phyloP scores from a whole-genome alignment of 2,329 filamentous ascomycete species.

The Orbilia javanica region DNA sequence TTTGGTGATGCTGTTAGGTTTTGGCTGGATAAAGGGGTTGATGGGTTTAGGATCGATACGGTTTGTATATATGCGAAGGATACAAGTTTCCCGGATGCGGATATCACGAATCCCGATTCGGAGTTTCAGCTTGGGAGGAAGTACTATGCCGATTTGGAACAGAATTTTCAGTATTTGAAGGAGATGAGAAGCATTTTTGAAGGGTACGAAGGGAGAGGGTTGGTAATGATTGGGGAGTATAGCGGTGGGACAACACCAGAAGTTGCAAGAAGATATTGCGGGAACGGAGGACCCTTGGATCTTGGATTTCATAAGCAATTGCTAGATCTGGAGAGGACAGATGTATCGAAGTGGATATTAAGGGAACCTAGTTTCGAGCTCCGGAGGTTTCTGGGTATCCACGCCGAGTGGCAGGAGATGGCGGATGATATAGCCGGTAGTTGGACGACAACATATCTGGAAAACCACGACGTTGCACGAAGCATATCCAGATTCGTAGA shows the following conservation, averaged over 20 bases:
- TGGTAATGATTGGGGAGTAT: slow-evolving; percentile 26
- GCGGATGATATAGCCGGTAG: slow-evolving; percentile 73
- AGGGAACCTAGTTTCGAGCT: slow-evolving; percentile 66
- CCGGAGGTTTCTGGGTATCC: slow-evolving; percentile 68
- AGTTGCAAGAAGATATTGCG: slow-evolving; percentile 2
- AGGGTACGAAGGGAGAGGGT: not conserved
- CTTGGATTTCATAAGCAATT: slow-evolving; percentile 16
- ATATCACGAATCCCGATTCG: slow-evolving; percentile 67
- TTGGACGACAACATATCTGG: slow-evolving; percentile 76
- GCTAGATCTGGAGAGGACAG: slow-evolving; percentile 13
- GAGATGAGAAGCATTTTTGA: slow-evolving; percentile 25
- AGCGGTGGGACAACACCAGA: slow-evolving; percentile 1
- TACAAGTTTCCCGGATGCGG: slow-evolving; percentile 72
- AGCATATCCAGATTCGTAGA: slow-evolving; percentile 70
- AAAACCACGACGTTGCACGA: slow-evolving; percentile 76
- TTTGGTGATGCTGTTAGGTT: slow-evolving; percentile 79
- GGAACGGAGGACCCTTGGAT: not conserved
- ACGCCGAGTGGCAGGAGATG: slow-evolving; percentile 72
- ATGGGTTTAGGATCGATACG: slow-evolving; percentile 80
- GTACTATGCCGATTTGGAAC: slow-evolving; percentile 38
- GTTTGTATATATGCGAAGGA: slow-evolving; percentile 80
- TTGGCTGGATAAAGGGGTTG: slow-evolving; percentile 80
- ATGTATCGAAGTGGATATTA: slow-evolving; percentile 69
- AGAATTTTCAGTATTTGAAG: slow-evolving; percentile 11
- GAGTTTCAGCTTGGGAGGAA: slow-evolving; percentile 52